phyloP scores from a whole-genome alignment of 2,329 filamentous ascomycete genomes.

The Trichoderma arundinaceum region DNA sequence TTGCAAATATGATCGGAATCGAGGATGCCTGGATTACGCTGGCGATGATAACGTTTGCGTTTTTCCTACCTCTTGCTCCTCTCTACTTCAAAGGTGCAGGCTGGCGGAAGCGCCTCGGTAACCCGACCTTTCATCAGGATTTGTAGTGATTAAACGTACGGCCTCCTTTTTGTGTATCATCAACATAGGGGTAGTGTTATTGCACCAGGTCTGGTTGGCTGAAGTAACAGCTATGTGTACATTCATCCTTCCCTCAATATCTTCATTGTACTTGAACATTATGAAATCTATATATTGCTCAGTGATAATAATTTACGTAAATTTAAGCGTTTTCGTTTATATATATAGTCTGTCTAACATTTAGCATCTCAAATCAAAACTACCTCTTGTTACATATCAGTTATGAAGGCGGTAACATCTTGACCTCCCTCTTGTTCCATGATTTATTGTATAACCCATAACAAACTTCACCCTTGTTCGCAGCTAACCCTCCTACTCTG shows the following conservation, averaged over 20 bases:
- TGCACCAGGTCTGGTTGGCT: not conserved
- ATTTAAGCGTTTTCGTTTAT: too few relatives aligned
- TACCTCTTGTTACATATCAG: not conserved
- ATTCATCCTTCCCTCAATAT: not conserved
- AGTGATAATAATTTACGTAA: too few relatives aligned
- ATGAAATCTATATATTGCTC: too few relatives aligned
- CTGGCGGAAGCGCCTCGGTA: constrained; percentile 22
- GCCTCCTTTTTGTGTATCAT: not conserved
- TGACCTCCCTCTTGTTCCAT: constrained; percentile 27
- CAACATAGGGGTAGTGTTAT: not conserved
- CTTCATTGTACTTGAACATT: too few relatives aligned
- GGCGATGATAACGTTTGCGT: constrained; percentile 12
- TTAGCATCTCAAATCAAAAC: not conserved
- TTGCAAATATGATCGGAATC: constrained; percentile 11
- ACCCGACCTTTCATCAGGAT: constrained; percentile 16
- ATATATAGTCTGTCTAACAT: not conserved
- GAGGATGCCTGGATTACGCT: constrained; percentile 23
- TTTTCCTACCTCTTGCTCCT: constrained; percentile 18
- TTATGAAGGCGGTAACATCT: constrained; percentile 1
- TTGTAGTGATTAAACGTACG: not conserved
- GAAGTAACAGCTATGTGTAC: not conserved
- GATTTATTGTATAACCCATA: constrained; percentile 29
- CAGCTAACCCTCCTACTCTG: constrained; percentile 14
- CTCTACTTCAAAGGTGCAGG: constrained; percentile 20
- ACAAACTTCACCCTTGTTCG: constrained; percentile 9